Conservation (phyloP, 805 yeast species). For the Sungouiella thailandica region DNA sequence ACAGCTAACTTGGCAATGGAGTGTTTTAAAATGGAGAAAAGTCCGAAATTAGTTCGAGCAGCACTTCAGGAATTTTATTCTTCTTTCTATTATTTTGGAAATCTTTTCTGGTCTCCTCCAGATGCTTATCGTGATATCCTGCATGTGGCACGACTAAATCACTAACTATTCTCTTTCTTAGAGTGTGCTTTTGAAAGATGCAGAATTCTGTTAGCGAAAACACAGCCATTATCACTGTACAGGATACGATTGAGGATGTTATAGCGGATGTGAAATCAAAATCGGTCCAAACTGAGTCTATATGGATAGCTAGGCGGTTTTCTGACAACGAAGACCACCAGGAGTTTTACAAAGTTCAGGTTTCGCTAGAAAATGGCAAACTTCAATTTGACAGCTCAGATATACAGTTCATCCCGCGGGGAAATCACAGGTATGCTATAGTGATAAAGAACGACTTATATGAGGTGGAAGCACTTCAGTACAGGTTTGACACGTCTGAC, state of each 20-base stretch:
- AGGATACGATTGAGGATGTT: conserved; percentile 42
- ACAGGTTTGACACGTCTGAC: not conserved
- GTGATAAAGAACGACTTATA: conserved; percentile 2
- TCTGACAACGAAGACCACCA: conserved; percentile 13
- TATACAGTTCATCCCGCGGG: not conserved
- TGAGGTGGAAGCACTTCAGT: conserved; percentile 2
- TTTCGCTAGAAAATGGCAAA: conserved; percentile 2
- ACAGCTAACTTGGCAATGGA: too few relatives aligned
- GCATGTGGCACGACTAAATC: too few relatives aligned
- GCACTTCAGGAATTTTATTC: too few relatives aligned
- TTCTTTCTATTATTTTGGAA: too few relatives aligned
- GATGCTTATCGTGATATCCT: too few relatives aligned
- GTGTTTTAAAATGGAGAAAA: too few relatives aligned
- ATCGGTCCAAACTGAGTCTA: conserved; percentile 20
- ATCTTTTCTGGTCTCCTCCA: too few relatives aligned
- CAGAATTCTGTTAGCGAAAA: too few relatives aligned
- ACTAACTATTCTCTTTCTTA: too few relatives aligned
- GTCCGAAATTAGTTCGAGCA: too few relatives aligned
- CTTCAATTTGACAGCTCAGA: conserved; percentile 1
- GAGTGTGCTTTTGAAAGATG: too few relatives aligned
- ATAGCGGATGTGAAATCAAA: conserved; percentile 32
- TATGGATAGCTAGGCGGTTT: conserved; percentile 41
- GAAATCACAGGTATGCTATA: conserved; percentile 2
- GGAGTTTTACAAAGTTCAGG: conserved; percentile 4
- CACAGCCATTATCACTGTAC: conserved; percentile 32